These are phyloP conservation scores for Ligustrum vulgare DNA, from an alignment of 257 asterid genomes.

Conservation along the genomic window DNA sequence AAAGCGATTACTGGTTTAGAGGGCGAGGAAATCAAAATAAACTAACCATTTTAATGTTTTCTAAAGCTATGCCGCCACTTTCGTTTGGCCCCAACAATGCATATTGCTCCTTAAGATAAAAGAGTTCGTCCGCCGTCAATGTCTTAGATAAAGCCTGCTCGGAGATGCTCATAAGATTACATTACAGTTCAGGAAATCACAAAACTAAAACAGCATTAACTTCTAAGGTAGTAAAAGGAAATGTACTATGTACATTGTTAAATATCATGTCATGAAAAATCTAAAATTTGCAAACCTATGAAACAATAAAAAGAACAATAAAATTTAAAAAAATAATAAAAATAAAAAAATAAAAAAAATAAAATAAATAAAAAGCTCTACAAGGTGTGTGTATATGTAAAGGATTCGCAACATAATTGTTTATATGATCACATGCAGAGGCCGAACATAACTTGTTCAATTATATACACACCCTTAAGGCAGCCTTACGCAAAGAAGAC, in stretches of 20 bases:
- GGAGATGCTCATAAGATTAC: not conserved
- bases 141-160: constrained; percentile 42
- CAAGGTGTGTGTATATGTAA: not conserved
- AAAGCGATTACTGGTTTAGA: not conserved
- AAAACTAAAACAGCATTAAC: not conserved
- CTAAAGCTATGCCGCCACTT: constrained; percentile 36
- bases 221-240: not conserved
- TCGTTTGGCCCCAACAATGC: constrained; percentile 31
- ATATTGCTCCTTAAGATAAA: constrained; percentile 35
- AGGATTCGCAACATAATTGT: not conserved
- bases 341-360: no score
- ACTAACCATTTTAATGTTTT: constrained; percentile 35
- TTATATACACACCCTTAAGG: constrained; percentile 58
- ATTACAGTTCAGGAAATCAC: not conserved
- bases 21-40: not conserved
- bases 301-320: not conserved
- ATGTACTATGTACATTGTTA: not conserved
- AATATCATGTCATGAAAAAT: not conserved
- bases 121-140: constrained; percentile 27
- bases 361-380: no score
- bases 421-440: no score
- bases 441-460: no score
- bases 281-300: not conserved
- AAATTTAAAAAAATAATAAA: no score
- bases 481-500: constrained; percentile 69